A percentile compares a stretch with the other conserved stretches of the same genome.
These are phyloP conservation scores for Ustilago trichophora DNA, from an alignment of 1,284 basidiomycete species.

Conservation along the genomic window DNA sequence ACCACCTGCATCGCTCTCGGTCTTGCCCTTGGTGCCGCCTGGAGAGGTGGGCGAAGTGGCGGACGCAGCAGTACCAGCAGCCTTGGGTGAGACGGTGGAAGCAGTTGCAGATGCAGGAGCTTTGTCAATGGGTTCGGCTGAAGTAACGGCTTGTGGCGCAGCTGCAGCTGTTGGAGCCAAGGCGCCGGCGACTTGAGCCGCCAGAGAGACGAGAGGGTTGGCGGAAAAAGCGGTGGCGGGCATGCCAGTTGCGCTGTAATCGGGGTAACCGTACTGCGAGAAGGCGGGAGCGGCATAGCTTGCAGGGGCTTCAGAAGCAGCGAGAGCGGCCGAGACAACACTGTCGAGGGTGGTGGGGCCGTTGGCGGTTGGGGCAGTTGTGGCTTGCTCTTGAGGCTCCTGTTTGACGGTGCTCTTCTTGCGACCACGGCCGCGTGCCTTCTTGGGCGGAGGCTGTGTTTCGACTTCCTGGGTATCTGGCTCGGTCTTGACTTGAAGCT, in stretches of 20 bases:
- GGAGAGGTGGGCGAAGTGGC: slow-evolving; percentile 32
- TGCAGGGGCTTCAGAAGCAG: slow-evolving; percentile 19
- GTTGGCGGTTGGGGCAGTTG: slow-evolving; percentile 2
- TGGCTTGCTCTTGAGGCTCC: slow-evolving; percentile 4
- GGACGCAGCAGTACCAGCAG: slow-evolving; percentile 16
- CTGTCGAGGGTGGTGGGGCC: slow-evolving; percentile 18
- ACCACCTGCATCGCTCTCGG: slow-evolving; percentile 65
- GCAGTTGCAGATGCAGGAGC: slow-evolving; percentile 3
- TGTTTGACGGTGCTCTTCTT: slow-evolving; percentile 37
- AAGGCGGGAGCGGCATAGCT: slow-evolving; percentile 25
- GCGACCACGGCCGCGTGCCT: slow-evolving; percentile 29
- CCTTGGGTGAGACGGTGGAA: slow-evolving; percentile 9
- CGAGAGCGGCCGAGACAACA: slow-evolving; percentile 27
- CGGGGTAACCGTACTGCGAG: slow-evolving; percentile 37
- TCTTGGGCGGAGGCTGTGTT: slow-evolving; percentile 24
- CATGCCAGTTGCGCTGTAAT: slow-evolving; percentile 40
- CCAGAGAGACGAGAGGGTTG: slow-evolving; percentile 42
- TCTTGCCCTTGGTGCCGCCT: slow-evolving; percentile 29
- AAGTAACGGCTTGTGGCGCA: slow-evolving; percentile 5
- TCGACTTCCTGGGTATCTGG: slow-evolving; percentile 17
- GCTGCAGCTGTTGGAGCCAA: slow-evolving; percentile 16
- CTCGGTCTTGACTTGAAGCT: slow-evolving; percentile 31
- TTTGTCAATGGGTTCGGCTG: slow-evolving; percentile 11
- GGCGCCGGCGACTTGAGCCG: slow-evolving; percentile 34
- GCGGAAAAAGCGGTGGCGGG: slow-evolving; percentile 31